Evolutionary conservation across 495 filamentous ascomycete genomes (phyloP).

Genomic region (Jackrogersella minutella): DNA sequence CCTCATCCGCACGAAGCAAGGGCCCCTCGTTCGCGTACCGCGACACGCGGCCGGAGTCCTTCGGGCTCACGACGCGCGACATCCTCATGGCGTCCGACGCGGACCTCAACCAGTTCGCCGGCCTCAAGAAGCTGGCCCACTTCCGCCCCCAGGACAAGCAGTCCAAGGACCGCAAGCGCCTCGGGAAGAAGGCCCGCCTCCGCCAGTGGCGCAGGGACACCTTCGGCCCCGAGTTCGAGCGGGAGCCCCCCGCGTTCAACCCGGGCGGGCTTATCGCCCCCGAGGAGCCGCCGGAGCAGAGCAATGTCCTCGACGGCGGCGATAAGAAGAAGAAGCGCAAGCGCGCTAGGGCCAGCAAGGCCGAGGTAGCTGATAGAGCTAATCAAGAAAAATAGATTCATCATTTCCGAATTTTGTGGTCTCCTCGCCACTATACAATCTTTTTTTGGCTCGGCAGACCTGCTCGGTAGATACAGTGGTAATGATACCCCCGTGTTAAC

Average conservation of each 20-base stretch:
- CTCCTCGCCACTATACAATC: too few relatives aligned
- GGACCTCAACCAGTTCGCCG: constrained; percentile 88
- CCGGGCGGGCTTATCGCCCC: constrained; percentile 43
- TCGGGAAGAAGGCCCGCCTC: constrained; percentile 90
- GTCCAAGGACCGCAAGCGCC: constrained; percentile 79
- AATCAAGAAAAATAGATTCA: too few relatives aligned
- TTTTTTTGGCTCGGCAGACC: constrained; percentile 32
- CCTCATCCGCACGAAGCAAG: constrained; percentile 33
- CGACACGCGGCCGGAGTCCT: constrained; percentile 87
- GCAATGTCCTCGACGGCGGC: constrained; percentile 45
- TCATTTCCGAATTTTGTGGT: too few relatives aligned
- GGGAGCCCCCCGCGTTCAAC: constrained; percentile 57
- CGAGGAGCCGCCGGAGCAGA: constrained; percentile 26
- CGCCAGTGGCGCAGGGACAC: constrained; percentile 91
- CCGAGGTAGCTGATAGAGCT: constrained; percentile 27
- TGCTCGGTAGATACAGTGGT: constrained; percentile 38
- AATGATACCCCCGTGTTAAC: too few relatives aligned
- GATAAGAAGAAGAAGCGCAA: constrained; percentile 60
- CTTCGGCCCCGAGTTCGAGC: constrained; percentile 73
- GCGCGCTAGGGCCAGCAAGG: constrained; percentile 45
- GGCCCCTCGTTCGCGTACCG: constrained; percentile 78
- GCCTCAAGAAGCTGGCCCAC: constrained; percentile 90
- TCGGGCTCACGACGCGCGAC: constrained; percentile 87
- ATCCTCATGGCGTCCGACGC: constrained; percentile 90
- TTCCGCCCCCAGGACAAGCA: constrained; percentile 92